Conservation (phyloP, 2,329 filamentous ascomycete species). For the Fusarium xylarioides region DNA sequence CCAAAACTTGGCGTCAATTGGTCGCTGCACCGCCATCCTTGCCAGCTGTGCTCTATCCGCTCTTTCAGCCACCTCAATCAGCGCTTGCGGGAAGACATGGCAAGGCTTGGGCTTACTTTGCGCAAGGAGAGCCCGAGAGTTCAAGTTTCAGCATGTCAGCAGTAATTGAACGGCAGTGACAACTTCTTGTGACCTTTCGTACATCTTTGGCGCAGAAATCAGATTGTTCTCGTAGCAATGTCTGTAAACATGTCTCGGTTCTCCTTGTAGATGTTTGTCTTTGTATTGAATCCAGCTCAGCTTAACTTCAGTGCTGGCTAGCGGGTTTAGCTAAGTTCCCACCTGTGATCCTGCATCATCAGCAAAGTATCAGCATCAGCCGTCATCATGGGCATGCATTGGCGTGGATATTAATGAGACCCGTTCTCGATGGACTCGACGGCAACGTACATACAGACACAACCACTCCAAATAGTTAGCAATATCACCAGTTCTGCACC, state of each 20-base stretch:
- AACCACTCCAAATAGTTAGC: background rate
- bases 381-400: background rate
- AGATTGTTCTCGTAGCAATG: background rate
- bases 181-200: no score
- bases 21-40: slow-evolving; percentile 20
- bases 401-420: background rate
- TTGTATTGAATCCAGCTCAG: slow-evolving; percentile 4
- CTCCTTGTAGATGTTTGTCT: background rate
- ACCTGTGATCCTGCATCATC: slow-evolving; percentile 15
- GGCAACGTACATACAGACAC: background rate
- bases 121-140: background rate
- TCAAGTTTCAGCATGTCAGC: slow-evolving; percentile 1
- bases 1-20: background rate
- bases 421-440: background rate
- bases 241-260: background rate
- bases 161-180: background rate
- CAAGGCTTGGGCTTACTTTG: slow-evolving; percentile 18
- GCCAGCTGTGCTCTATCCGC: background rate
- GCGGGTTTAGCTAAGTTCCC: slow-evolving; percentile 7
- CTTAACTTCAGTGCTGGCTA: slow-evolving; percentile 6
- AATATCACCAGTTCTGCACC: background rate
- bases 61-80: slow-evolving; percentile 26
- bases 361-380: slow-evolving; percentile 15
- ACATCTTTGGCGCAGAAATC: background rate
- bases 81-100: slow-evolving; percentile 3